Base-by-base conservation (phyloP, 2,329 filamentous ascomycete genomes). In the Tolypocladium cylindrosporum region DNA sequence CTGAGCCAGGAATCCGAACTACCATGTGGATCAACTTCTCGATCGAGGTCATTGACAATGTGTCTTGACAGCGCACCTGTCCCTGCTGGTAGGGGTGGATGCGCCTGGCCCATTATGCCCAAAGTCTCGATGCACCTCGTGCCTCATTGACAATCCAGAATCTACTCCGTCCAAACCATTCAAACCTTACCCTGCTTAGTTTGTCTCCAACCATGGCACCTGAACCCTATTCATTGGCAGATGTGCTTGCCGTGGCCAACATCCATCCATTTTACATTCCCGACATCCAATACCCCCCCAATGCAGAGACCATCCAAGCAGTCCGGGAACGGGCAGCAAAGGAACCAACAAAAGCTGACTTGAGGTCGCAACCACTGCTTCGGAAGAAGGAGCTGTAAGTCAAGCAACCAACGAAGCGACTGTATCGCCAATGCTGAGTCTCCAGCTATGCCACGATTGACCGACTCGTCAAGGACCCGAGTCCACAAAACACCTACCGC, bases 221-320 rank as follows among this genome's bases (percentile, higher is more conserved):
- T 1, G 56, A 58, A 21, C 58, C 58, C 16, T 68, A 67, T 56
- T 65, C 67, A 0, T 53, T 75, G 37, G 31, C 27, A 5, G 68
- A 73, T 0, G 63, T 75, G 0, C 59, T 75, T 24, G 66, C 71
- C 2, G 61, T 75, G 27, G 67, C 71, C 42, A 66, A 62, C 4
- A 61, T 66, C 0, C 73, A 75, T 37, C 72, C 72, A 0, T 75
- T 75, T 37, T 73, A 75, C 45, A 36, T 55, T 13, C 58, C 59
- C 1, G 45, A 65, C 5, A 31, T 60, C 3, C 39, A 63, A 13
- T 75, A 75, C 50, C 71, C 73, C 1, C 72, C 72, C 0, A 54
- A 59, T 9, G 31, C 58, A 2, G 53, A 60, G 7, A 8, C 37
- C 1, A 56, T 68, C 9, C 27, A 42, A 2, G 10, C 6, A 2